Evolutionary conservation across 2,329 filamentous ascomycete genomes (phyloP), one percentile per base, ranked within the genome.

Genomic region (Claviceps paspali): DNA sequence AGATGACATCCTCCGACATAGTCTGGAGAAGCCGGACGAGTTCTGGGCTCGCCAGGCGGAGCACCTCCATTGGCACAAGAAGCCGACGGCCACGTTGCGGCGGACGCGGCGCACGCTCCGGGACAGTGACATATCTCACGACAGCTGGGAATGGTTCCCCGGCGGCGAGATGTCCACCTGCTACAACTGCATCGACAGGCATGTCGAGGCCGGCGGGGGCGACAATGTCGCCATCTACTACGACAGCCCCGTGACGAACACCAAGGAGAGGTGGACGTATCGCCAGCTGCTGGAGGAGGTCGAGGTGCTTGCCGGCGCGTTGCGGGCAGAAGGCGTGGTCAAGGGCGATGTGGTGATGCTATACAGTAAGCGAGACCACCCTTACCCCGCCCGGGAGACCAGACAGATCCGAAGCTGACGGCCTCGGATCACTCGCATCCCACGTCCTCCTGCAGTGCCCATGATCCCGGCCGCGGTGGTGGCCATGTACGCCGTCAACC

Each of bases 401-500:
- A 14, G 8, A 4, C 11, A 8, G 18, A 4, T 23, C 19, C n/a
- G 18, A 24, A 31, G 37, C 15, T 17, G 12, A 22, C 6, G n/a
- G n/a, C n/a, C n/a, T n/a, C n/a, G n/a, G n/a, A n/a, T n/a, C n/a
- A n/a, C n/a, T n/a, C n/a, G n/a, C n/a, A n/a, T n/a, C n/a, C n/a
- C n/a, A n/a, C n/a, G n/a, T n/a, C 8, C 8, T 15, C 15, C 14
- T 18, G 18, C 44, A 84, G 80, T 95, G 87, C 87, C 87, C 38
- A 95, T 95, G 87, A 84, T 95, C 30, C 87, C 88, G 1, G 79
- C 84, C 0, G 82, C 86, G 2, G 56, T 94, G n/a, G 76, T 92
- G 43, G 87, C 82, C 8, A 85, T 91, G 45, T 73, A 95, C 4
- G 86, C 88, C 18, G 73, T 82, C 41, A 76, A 76, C 42, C 75